Percentiles rank a stretch among this genome's conserved stretches.
Conservation (phyloP, 768 basidiomycete genomes). For the Harrya chromipes region DNA sequence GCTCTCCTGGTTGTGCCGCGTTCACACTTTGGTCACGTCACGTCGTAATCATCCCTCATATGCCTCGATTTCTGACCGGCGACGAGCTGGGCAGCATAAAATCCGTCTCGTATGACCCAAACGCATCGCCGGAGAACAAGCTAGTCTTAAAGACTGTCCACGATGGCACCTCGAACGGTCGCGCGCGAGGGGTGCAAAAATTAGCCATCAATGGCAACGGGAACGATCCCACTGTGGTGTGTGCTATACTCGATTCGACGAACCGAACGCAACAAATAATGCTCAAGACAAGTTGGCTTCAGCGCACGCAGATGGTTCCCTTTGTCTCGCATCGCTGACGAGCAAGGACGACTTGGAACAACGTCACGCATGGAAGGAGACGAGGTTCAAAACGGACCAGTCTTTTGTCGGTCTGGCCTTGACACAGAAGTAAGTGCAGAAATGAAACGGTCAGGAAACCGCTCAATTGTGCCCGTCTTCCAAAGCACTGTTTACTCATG, state of each 20-base stretch:
- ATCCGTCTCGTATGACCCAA: conserved; percentile 43
- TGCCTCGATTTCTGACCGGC: conserved; percentile 70
- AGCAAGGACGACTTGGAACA: conserved; percentile 41
- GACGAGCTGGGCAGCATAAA: conserved; percentile 81
- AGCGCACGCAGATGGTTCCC: conserved; percentile 59
- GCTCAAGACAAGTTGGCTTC: conserved; percentile 61
- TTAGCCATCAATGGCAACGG: conserved; percentile 27
- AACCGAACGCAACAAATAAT: conserved; percentile 19
- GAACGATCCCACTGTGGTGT: conserved; percentile 38
- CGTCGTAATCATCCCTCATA: conserved; percentile 24
- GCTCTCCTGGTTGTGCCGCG: too few species aligned
- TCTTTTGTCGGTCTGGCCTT: conserved; percentile 61
- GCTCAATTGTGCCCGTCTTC: neutral
- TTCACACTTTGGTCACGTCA: conserved; percentile 22
- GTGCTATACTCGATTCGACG: conserved; percentile 17
- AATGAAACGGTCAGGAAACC: neutral
- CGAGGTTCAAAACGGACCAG: conserved; percentile 48
- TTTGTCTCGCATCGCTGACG: conserved; percentile 41
- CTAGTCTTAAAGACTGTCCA: conserved; percentile 33
- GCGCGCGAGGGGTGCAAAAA: conserved; percentile 38
- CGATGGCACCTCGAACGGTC: conserved; percentile 32
- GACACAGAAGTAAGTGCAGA: conserved; percentile 43
- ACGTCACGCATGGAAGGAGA: conserved; percentile 60
- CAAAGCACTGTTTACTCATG: conserved; percentile 56
- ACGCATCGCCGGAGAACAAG: conserved; percentile 33